These are phyloP conservation scores for Bipolaris oryzae DNA, from an alignment of 2,329 filamentous ascomycete species.

Conservation along the genomic window DNA sequence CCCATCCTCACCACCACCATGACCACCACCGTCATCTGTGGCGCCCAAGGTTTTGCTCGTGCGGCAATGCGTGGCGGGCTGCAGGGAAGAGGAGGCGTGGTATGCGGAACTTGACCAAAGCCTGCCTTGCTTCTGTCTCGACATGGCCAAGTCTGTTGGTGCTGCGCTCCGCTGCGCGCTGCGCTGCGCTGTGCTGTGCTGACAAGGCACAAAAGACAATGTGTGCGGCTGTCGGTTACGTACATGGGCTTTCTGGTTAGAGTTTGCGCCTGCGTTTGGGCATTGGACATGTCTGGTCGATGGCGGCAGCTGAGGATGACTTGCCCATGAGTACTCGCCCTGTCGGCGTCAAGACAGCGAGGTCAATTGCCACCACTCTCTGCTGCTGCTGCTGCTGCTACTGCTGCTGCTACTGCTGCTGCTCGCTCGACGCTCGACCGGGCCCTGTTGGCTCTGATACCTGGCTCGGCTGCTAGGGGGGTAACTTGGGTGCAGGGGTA, in stretches of 20 bases:
- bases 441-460: conserved; percentile 21
- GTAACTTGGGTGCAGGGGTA: conserved; percentile 15
- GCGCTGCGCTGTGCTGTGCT: not conserved
- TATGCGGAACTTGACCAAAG: conserved; percentile 21
- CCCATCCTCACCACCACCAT: not conserved
- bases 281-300: not conserved
- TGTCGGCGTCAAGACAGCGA: not conserved
- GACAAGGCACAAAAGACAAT: conserved; percentile 16
- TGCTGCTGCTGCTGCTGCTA: not conserved
- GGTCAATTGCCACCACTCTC: not conserved
- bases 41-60: conserved; percentile 1
- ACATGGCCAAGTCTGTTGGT: conserved; percentile 14
- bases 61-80: not conserved
- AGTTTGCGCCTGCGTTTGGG: not conserved
- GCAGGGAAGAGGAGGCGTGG: not conserved
- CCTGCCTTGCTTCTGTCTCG: conserved; percentile 18
- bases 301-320: conserved; percentile 3
- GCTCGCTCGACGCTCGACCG: not conserved
- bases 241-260: not conserved
- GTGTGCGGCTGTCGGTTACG: conserved; percentile 5
- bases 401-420: too few relatives aligned
- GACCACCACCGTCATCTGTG: conserved; percentile 2
- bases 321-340: not conserved
- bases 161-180: too few relatives aligned
- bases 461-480: conserved; percentile 23